A percentile compares a stretch with the other conserved stretches of the same genome.
Evolutionary conservation across 2,329 filamentous ascomycete species (phyloP).

Genomic region (Lithohypha guttulata): DNA sequence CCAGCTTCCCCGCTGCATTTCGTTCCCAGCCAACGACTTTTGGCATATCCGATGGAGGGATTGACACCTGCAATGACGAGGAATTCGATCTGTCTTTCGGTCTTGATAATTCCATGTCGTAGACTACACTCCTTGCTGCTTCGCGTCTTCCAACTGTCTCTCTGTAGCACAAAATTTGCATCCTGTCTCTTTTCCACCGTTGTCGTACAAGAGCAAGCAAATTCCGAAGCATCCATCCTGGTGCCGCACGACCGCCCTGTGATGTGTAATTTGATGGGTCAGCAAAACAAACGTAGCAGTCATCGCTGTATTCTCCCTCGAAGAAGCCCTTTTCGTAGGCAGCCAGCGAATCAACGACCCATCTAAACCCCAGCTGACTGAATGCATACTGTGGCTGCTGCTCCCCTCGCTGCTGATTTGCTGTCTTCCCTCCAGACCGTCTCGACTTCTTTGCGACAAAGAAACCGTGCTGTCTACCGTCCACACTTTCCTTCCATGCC

Average conservation of each 20-base stretch:
- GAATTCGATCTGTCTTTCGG: background rate
- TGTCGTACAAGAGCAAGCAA: slow-evolving; percentile 74
- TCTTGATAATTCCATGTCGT: slow-evolving; percentile 43
- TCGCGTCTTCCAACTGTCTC: slow-evolving; percentile 70
- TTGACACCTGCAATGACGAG: slow-evolving; percentile 11
- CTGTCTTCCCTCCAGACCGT: slow-evolving; percentile 24
- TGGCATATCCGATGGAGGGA: slow-evolving; percentile 47
- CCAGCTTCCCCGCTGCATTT: slow-evolving; percentile 65
- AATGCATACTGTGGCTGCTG: slow-evolving; percentile 43
- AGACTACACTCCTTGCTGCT: slow-evolving; percentile 68
- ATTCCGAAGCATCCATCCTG: slow-evolving; percentile 89
- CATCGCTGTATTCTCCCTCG: slow-evolving; percentile 54
- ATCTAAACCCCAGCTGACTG: slow-evolving; percentile 55
- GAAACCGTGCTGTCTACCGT: slow-evolving; percentile 81
- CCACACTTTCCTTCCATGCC: slow-evolving; percentile 75
- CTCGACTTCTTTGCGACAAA: slow-evolving; percentile 76
- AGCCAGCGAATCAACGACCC: slow-evolving; percentile 66
- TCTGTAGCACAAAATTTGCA: slow-evolving; percentile 82
- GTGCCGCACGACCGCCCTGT: slow-evolving; percentile 85
- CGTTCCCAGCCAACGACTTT: slow-evolving; percentile 96
- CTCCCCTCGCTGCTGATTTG: slow-evolving; percentile 16
- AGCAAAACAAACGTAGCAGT: slow-evolving; percentile 75
- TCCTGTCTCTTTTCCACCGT: slow-evolving; percentile 63
- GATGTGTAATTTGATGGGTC: slow-evolving; percentile 85
- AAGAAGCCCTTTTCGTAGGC: slow-evolving; percentile 86